A percentile compares a stretch with the other conserved stretches of the same genome.
Conservation (phyloP, 2,329 filamentous ascomycete species). For the Hypoxylon sp. region DNA sequence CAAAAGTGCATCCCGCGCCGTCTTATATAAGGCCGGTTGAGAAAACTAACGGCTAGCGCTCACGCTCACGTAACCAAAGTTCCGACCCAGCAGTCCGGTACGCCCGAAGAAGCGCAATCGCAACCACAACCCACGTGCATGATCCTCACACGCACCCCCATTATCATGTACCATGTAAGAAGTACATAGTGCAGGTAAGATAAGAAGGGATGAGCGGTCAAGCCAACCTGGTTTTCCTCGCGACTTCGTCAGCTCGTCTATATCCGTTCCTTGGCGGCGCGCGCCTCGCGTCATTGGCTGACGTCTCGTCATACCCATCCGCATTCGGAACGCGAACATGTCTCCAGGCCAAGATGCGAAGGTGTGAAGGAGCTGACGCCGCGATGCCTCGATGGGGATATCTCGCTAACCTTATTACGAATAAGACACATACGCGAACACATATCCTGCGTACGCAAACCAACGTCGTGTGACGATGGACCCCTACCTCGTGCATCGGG, state of each 20-base stretch:
- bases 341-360: neutral
- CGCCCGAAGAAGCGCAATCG: constrained; percentile 28
- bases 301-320: constrained; percentile 6
- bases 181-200: neutral
- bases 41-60: constrained; percentile 26
- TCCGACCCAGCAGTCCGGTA: constrained; percentile 37
- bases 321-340: constrained; percentile 12
- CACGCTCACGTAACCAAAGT: constrained; percentile 33
- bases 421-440: neutral
- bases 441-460: constrained; percentile 12
- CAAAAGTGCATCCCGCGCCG: constrained; percentile 7
- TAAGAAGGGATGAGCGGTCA: constrained; percentile 38
- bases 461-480: constrained; percentile 21
- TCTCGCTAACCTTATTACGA: constrained; percentile 2
- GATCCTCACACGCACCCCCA: neutral
- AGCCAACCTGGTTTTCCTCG: neutral
- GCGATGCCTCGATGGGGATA: constrained; percentile 4
- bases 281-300: constrained; percentile 18
- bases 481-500: constrained; percentile 16
- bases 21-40: constrained; percentile 31
- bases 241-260: constrained; percentile 1
- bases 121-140: constrained; percentile 41
- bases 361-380: constrained; percentile 4
- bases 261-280: constrained; percentile 12
- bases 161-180: neutral